A percentile compares a stretch with the other conserved stretches of the same genome.
Conservation (phyloP, 257 asterid species). For the Plantago major region DNA sequence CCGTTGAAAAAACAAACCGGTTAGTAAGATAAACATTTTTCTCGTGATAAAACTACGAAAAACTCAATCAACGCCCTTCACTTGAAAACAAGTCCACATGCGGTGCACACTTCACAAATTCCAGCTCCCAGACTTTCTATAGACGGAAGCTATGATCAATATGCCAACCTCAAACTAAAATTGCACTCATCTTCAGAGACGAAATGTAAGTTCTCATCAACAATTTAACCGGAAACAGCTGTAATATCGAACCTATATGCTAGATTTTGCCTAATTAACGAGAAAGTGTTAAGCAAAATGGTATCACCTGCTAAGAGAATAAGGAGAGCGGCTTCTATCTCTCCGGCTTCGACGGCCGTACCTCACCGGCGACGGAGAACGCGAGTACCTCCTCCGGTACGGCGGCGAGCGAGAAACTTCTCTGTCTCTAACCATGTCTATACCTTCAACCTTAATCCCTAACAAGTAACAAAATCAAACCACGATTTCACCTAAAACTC, state of each 20-base stretch:
- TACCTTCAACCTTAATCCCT: conserved; percentile 18
- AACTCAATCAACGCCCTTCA: no score
- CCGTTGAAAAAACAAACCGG: no score
- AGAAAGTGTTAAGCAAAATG: conserved; percentile 38
- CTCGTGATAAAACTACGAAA: no score
- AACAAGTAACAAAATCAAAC: conserved; percentile 8
- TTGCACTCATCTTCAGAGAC: no score
- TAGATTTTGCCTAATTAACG: no score
- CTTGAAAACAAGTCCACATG: no score
- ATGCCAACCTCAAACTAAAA: no score
- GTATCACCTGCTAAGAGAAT: conserved; percentile 93
- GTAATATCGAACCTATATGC: neutral
- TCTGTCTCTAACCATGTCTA: conserved; percentile 73
- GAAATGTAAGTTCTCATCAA: neutral
- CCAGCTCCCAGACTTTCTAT: neutral
- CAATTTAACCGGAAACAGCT: neutral
- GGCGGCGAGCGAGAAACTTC: conserved; percentile 85
- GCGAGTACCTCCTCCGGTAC: conserved; percentile 69
- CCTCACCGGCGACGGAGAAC: conserved; percentile 83
- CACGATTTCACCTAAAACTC: conserved; percentile 26
- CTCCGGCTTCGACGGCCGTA: conserved; percentile 75
- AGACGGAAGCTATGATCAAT: neutral
- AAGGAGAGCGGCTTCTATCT: conserved; percentile 89
- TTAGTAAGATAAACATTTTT: no score
- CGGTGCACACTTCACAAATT: neutral